Conservation (phyloP, 228 moss, liverwort and hornwort genomes). For the Sphagnum fallax region DNA sequence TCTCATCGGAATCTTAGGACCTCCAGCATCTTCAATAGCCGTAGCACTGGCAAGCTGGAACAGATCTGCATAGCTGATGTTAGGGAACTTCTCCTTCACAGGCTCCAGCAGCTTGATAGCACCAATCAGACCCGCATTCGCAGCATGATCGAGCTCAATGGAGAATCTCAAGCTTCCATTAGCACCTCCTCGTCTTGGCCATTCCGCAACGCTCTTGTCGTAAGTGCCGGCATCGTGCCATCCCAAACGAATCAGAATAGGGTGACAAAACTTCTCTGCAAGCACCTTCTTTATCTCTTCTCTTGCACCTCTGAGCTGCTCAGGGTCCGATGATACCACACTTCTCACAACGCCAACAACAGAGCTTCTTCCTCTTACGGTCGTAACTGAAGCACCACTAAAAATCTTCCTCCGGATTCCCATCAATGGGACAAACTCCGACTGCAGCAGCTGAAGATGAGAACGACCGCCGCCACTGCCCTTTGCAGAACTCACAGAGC, state of each 20-base stretch:
- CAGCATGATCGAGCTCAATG: constrained; percentile 63
- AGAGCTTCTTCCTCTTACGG: too few species aligned
- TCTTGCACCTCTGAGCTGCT: constrained; percentile 56
- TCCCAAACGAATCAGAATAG: constrained; percentile 82
- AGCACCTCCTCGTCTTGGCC: constrained; percentile 68
- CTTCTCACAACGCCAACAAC: too few species aligned
- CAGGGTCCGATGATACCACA: constrained; percentile 37
- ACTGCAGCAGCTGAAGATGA: too few species aligned
- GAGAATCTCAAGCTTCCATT: constrained; percentile 75
- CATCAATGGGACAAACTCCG: too few species aligned
- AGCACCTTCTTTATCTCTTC: constrained; percentile 67
- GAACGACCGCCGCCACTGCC: too few species aligned
- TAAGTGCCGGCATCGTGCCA: constrained; percentile 96
- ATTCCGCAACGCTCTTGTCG: constrained; percentile 59
- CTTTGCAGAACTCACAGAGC: too few species aligned
- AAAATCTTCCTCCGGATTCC: too few species aligned
- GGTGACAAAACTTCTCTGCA: constrained; percentile 59
- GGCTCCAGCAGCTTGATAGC: constrained; percentile 50
- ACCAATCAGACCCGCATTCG: constrained; percentile 69
- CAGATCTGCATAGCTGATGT: constrained; percentile 67
- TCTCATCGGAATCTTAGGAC: constrained; percentile 66
- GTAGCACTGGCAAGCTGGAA: constrained; percentile 92
- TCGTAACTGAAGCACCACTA: too few species aligned
- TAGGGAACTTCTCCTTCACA: constrained; percentile 59
- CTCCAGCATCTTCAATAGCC: constrained; percentile 85